These are phyloP conservation scores for Exophiala dermatitidis DNA, from an alignment of 2,329 filamentous ascomycete species.

Conservation along the genomic window DNA sequence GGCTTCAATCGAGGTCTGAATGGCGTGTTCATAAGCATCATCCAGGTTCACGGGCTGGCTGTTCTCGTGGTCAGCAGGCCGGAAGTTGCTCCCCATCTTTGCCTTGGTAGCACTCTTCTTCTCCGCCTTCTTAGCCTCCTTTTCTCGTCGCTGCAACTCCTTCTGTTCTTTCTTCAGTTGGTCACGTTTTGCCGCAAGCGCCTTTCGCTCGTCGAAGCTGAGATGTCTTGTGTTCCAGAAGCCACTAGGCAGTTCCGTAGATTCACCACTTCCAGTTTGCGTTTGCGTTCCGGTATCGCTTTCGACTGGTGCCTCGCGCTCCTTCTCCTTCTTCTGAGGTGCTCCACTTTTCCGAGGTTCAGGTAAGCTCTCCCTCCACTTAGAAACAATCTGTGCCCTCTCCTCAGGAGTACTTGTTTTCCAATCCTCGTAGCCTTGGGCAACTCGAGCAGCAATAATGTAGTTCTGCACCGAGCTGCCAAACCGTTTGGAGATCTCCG, in stretches of 20 bases:
- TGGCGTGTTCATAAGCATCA: slow-evolving; percentile 63
- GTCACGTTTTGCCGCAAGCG: slow-evolving; percentile 36
- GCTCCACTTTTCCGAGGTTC: slow-evolving; percentile 45
- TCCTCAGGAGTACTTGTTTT: slow-evolving; percentile 50
- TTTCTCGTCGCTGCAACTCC: slow-evolving; percentile 20
- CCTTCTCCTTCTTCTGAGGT: slow-evolving; percentile 21
- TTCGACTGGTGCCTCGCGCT: slow-evolving; percentile 52
- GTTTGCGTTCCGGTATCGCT: slow-evolving; percentile 30
- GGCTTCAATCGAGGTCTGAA: slow-evolving; percentile 59
- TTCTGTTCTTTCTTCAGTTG: slow-evolving; percentile 28
- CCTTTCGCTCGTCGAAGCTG: slow-evolving; percentile 48
- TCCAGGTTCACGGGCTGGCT: slow-evolving; percentile 34
- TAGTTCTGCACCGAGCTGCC: slow-evolving; percentile 68
- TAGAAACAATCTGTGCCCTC: slow-evolving; percentile 54
- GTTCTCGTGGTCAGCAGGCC: slow-evolving; percentile 22
- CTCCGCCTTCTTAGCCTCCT: slow-evolving; percentile 26
- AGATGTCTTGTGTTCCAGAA: slow-evolving; percentile 46
- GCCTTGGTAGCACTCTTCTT: slow-evolving; percentile 21
- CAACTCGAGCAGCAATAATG: slow-evolving; percentile 67
- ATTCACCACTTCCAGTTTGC: slow-evolving; percentile 29
- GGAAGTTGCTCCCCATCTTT: slow-evolving; percentile 22
- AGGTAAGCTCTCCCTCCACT: slow-evolving; percentile 56
- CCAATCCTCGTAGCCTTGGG: slow-evolving; percentile 66
- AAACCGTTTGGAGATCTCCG: slow-evolving; percentile 65
- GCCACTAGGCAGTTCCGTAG: slow-evolving; percentile 36